These are phyloP conservation scores for Ceratorhiza oryzae-sativae DNA, from an alignment of 1,284 basidiomycete genomes.

Conservation along the genomic window DNA sequence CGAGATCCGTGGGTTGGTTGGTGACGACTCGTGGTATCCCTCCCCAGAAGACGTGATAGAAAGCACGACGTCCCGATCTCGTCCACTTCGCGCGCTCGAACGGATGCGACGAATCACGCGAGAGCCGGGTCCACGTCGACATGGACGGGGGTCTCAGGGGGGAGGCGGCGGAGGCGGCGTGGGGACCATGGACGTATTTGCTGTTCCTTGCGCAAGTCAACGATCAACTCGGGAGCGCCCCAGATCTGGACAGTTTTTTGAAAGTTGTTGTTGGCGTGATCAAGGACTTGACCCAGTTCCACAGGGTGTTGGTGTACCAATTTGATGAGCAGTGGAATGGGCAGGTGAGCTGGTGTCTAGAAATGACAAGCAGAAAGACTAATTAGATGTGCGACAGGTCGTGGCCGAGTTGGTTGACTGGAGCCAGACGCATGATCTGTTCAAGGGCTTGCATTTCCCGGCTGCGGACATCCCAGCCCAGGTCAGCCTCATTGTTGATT, in stretches of 20 bases:
- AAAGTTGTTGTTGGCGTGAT: slow-evolving; percentile 82
- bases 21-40: slow-evolving; percentile 59
- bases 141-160: slow-evolving; percentile 42
- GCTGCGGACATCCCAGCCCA: slow-evolving; percentile 64
- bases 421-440: slow-evolving; percentile 81
- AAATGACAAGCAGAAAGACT: slow-evolving; percentile 46
- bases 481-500: slow-evolving; percentile 40
- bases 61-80: slow-evolving; percentile 76
- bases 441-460: slow-evolving; percentile 75
- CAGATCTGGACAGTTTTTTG: slow-evolving; percentile 75
- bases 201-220: slow-evolving; percentile 85
- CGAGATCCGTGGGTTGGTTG: slow-evolving; percentile 48
- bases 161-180: slow-evolving; percentile 49
- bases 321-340: slow-evolving; percentile 78
- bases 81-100: slow-evolving; percentile 77
- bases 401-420: slow-evolving; percentile 87
- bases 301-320: slow-evolving; percentile 89
- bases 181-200: slow-evolving; percentile 81
- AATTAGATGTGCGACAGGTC: slow-evolving; percentile 53
- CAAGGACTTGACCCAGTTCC: slow-evolving; percentile 84
- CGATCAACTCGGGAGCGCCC: slow-evolving; percentile 77
- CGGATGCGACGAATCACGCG: slow-evolving; percentile 63
- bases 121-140: slow-evolving; percentile 44
- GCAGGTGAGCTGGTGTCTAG: slow-evolving; percentile 53
- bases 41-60: slow-evolving; percentile 70